Evolutionary conservation across 768 basidiomycete species (phyloP), one percentile per base, ranked within the genome.

Genomic region (Trametes elegans): DNA sequence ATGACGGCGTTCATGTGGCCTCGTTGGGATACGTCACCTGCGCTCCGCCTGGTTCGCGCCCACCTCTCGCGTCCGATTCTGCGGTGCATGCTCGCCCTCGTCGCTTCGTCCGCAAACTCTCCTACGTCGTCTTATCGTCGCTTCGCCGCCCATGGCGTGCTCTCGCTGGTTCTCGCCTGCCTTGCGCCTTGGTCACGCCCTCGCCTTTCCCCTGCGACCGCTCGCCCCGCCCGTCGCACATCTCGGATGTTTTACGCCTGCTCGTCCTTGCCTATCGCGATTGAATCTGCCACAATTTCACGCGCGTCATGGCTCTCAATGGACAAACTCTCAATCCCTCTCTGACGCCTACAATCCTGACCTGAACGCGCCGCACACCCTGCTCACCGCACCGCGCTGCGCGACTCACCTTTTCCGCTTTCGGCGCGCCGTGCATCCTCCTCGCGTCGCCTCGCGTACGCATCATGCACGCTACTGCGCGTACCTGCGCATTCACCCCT

Each of bases 251-350:
- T 55, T 43, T 58, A 21, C 40, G 40, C 43, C 52, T 53, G 60
- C 55, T 57, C 60, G 48, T 57, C 55, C 52, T 43, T 57, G 48
- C 60, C 55, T 61, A 61, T 61, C 60, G 51, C 55, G 55, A 43
- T 56, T 36, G 28, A 48, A 58, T 58, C 56, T 52, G 50, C 50
- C 50, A 52, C 50, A 52, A 36, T 41, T 21, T 16, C 46, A 18
- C 24, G 46, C 47, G 46, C 48, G 43, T 18, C 45, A 36, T n/a
- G n/a, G n/a, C n/a, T 23, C 28, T 19, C 9, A n/a, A n/a, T n/a
- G n/a, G n/a, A n/a, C n/a, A n/a, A n/a, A n/a, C n/a, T n/a, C n/a
- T n/a, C n/a, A n/a, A n/a, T n/a, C n/a, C n/a, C n/a, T n/a, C n/a
- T n/a, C n/a, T n/a, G n/a, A n/a, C n/a, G n/a, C n/a, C n/a, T n/a